Base-by-base conservation (phyloP, 2,329 filamentous ascomycete genomes). In the Colletotrichum orbiculare region DNA sequence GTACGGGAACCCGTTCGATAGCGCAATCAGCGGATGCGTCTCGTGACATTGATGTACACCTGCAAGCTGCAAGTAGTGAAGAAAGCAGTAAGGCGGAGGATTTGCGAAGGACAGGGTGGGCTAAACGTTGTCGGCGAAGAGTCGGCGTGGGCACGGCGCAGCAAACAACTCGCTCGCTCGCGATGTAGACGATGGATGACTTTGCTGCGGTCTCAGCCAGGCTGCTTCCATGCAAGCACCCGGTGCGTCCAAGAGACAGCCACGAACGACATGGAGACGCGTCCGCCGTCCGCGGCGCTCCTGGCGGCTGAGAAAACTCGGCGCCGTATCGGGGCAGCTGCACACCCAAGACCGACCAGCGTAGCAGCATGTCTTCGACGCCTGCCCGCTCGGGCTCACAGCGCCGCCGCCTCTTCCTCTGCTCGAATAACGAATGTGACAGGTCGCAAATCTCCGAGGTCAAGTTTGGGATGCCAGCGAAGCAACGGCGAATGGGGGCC, bases 81-180 rank as follows among this genome's bases (percentile, higher is more conserved):
- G 54, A 54, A 64, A 64, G 54, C 17, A 66, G 64, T 64, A 54
- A 66, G 60, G 62, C 60, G 64, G 54, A 64, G 60, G 64, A 50
- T 54, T 46, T 25, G 25, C 25, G 54, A 35, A 12, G 64, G 64
- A 59, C 48, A 49, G 48, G 53, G 48, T 62, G 37, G 60, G 53
- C 53, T 17, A 15, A 33, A 58, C 11, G 43, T 57, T 49, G 46
- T 58, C 47, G 53, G 59, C 49, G 53, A 64, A 45, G 34, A 45
- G 35, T 43, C 17, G 35, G 50, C n/a, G 45, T 50, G 50, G 37
- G 39, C 25, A 61, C n/a, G 62, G 52, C 62, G 50, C 52, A 65
- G 52, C 62, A 65, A 59, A 48, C 46, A 52, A 37, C 34, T 53
- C 46, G 54, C 47, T 63, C 50, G 50, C n/a, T 43, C 35, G 50